These are phyloP conservation scores for Erigeron canadensis DNA, from an alignment of 129 eudicot species.

Conservation along the genomic window DNA sequence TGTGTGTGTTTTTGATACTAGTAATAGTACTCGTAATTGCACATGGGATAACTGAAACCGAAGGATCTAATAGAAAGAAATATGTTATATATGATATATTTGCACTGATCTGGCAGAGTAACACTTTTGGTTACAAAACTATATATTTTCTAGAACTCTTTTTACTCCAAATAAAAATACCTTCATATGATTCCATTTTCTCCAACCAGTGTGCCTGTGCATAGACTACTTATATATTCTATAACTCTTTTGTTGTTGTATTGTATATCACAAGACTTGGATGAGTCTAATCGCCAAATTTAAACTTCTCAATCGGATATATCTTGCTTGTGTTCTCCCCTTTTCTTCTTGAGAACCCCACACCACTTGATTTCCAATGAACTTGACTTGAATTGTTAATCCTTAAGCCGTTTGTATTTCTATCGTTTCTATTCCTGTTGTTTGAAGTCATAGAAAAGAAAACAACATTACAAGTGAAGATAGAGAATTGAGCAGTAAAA, in stretches of 20 bases:
- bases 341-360: conserved; percentile 25
- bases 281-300: conserved; percentile 29
- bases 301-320: conserved; percentile 61
- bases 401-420: conserved; percentile 17
- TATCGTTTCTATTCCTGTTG: conserved; percentile 30
- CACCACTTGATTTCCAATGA: conserved; percentile 26
- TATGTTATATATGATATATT: not conserved
- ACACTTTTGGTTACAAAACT: not conserved
- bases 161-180: not conserved
- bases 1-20: no score
- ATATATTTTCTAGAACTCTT: not conserved
- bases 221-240: not conserved
- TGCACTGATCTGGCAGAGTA: not conserved
- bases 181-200: conserved; percentile 19
- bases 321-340: conserved; percentile 39
- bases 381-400: conserved; percentile 4
- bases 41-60: not conserved
- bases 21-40: no score
- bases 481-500: not conserved
- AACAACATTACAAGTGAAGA: not conserved
- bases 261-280: not conserved
- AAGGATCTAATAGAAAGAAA: not conserved
- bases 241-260: not conserved
- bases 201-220: not conserved
- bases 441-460: not conserved